Percentiles rank a stretch among this genome's conserved stretches.
Conservation (phyloP, 148 eudicot species). For the Pouteria glomerata region DNA sequence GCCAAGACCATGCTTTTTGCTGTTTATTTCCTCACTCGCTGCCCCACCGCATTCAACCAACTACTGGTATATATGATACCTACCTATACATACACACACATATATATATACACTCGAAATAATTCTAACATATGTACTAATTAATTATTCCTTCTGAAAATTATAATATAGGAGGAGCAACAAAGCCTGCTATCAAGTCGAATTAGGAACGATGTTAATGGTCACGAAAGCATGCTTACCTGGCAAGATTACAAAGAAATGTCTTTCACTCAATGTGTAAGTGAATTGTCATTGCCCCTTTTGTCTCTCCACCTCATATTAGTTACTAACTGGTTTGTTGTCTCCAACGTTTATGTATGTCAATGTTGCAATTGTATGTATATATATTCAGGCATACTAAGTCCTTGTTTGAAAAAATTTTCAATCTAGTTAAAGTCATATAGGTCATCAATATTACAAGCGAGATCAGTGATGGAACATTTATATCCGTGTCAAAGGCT, state of each 20-base stretch:
- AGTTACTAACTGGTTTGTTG: not conserved
- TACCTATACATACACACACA: not conserved
- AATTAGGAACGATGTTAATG: constrained; percentile 13
- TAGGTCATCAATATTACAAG: not conserved
- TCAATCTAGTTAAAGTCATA: too few relatives aligned
- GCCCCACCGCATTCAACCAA: constrained; percentile 38
- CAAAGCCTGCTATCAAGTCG: constrained; percentile 22
- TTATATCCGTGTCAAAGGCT: too few relatives aligned
- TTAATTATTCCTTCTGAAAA: not conserved
- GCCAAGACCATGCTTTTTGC: constrained; percentile 61
- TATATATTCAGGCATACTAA: too few relatives aligned
- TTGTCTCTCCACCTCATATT: not conserved
- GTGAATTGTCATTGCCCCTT: not conserved
- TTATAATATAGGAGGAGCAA: constrained; percentile 51
- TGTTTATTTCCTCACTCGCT: constrained; percentile 45
- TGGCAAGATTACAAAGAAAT: constrained; percentile 57
- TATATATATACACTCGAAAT: not conserved
- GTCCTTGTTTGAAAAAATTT: too few relatives aligned
- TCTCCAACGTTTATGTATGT: not conserved
- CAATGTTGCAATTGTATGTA: too few relatives aligned
- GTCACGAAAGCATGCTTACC: constrained; percentile 31
- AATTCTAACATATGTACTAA: not conserved
- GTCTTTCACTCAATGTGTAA: constrained; percentile 56
- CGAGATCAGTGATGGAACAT: too few relatives aligned
- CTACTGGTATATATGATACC: constrained; percentile 25